Conservation (phyloP, 1,284 basidiomycete genomes). For the Naganishia sp. region DNA sequence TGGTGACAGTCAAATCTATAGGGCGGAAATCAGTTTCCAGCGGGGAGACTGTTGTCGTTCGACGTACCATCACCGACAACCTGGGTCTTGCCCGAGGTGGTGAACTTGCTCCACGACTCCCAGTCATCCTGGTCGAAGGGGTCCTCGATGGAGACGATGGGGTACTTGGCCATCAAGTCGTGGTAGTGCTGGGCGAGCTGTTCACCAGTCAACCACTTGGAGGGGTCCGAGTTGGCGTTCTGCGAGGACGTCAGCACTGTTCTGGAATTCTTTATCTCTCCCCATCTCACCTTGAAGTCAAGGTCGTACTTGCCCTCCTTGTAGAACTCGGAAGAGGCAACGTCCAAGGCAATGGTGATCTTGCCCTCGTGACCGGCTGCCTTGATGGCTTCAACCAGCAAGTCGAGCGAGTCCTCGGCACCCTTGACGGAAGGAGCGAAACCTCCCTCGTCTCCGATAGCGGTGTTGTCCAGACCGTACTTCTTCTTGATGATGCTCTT, state of each 20-base stretch:
- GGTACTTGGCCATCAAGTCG: constrained; percentile 83
- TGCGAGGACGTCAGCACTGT: constrained; percentile 56
- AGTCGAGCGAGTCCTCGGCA: constrained; percentile 95
- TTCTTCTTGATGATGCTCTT: constrained; percentile 99
- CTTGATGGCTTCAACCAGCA: constrained; percentile 93
- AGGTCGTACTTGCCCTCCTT: constrained; percentile 99
- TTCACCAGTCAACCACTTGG: constrained; percentile 90
- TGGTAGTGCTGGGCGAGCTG: constrained; percentile 95
- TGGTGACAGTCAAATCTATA: constrained; percentile 88
- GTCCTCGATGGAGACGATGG: constrained; percentile 95
- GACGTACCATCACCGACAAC: constrained; percentile 39
- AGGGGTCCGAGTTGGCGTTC: constrained; percentile 98
- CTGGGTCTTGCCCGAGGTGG: constrained; percentile 68
- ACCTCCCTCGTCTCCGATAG: constrained; percentile 99
- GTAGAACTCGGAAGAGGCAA: constrained; percentile 99
- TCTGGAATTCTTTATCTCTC: no score
- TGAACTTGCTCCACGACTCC: constrained; percentile 96
- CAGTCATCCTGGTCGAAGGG: constrained; percentile 99
- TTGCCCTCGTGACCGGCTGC: constrained; percentile 98
- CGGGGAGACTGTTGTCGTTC: constrained; percentile 36
- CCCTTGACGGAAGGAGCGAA: constrained; percentile 98
- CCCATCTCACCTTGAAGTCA: constrained; percentile 67
- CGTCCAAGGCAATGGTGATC: constrained; percentile 98
- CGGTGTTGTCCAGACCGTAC: constrained; percentile 99
- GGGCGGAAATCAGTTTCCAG: constrained; percentile 66